A percentile compares a stretch with the other conserved stretches of the same genome.
phyloP scores from a whole-genome alignment of 345 rosid species.

The Corymbia maculata region DNA sequence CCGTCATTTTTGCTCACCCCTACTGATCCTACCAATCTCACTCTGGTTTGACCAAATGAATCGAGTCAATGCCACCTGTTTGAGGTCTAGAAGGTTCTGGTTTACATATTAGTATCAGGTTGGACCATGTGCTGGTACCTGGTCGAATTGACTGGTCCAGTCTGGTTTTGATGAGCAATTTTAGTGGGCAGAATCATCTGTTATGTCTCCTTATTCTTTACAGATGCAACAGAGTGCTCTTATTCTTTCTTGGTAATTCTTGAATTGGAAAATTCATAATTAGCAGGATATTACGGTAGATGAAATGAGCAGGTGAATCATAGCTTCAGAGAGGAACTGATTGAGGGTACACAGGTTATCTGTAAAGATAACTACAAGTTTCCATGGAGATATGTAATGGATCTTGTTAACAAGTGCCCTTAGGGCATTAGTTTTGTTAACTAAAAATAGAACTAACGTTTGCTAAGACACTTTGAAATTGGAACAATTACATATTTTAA shows the following conservation, averaged over 20 bases:
- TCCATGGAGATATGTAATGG: neutral
- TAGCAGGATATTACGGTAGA: neutral
- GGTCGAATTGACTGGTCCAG: neutral
- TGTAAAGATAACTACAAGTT: neutral
- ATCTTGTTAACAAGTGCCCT: neutral
- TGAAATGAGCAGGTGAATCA: neutral
- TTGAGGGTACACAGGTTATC: neutral
- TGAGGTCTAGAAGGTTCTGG: neutral
- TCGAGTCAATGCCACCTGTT: neutral
- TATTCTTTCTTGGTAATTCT: neutral
- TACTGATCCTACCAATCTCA: neutral
- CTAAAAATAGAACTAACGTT: neutral
- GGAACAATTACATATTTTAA: neutral
- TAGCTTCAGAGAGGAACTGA: neutral
- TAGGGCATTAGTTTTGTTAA: neutral
- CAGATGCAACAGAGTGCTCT: neutral
- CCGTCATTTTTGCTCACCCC: neutral
- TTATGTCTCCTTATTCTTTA: neutral
- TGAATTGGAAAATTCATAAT: neutral
- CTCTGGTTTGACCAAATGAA: neutral
- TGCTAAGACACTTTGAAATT: neutral
- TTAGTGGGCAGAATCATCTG: neutral
- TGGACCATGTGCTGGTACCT: neutral
- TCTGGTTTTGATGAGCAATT: neutral
- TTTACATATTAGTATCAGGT: neutral